Percentiles rank a stretch among this genome's conserved stretches.
These are phyloP conservation scores for Cryptococcus deneoformans DNA, from an alignment of 1,284 basidiomycete genomes.

Conservation along the genomic window DNA sequence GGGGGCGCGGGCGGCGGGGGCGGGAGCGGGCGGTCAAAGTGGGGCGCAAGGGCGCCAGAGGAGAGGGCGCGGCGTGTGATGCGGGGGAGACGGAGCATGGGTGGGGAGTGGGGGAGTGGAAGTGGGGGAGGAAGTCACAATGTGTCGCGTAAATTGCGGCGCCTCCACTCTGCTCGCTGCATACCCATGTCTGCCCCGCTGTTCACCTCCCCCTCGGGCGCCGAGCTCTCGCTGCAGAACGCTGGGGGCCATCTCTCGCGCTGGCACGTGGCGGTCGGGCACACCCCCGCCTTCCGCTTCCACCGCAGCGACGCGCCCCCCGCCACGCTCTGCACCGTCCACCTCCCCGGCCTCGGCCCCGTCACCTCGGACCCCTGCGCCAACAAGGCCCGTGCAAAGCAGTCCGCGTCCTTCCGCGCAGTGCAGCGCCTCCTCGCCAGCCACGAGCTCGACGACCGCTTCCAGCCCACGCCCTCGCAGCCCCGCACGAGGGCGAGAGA, in stretches of 20 bases:
- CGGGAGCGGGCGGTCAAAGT: slow-evolving; percentile 27
- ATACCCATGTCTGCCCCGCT: too few species aligned
- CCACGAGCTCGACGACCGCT: slow-evolving; percentile 4
- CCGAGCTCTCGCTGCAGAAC: too few species aligned
- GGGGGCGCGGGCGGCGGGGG: slow-evolving; percentile 51
- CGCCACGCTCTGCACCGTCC: background rate
- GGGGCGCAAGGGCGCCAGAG: slow-evolving; percentile 28
- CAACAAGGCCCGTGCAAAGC: slow-evolving; percentile 11
- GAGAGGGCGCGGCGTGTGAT: slow-evolving; percentile 17
- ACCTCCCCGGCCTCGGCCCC: background rate
- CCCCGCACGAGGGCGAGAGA: background rate
- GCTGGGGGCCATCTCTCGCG: background rate
- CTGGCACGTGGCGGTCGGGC: slow-evolving; percentile 8
- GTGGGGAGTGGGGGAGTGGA: background rate
- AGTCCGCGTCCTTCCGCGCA: slow-evolving; percentile 10
- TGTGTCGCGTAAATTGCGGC: too few species aligned
- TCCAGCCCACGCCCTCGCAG: slow-evolving; percentile 3
- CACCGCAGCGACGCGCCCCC: background rate
- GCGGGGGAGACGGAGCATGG: slow-evolving; percentile 19
- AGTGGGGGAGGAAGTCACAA: too few species aligned
- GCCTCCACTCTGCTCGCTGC: too few species aligned
- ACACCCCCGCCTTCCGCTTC: background rate
- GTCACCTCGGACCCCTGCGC: slow-evolving; percentile 6
- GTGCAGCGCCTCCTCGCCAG: slow-evolving; percentile 3
- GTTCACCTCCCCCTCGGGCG: too few species aligned